Conservation (phyloP, 768 basidiomycete genomes). For the Podaxis sp. region DNA sequence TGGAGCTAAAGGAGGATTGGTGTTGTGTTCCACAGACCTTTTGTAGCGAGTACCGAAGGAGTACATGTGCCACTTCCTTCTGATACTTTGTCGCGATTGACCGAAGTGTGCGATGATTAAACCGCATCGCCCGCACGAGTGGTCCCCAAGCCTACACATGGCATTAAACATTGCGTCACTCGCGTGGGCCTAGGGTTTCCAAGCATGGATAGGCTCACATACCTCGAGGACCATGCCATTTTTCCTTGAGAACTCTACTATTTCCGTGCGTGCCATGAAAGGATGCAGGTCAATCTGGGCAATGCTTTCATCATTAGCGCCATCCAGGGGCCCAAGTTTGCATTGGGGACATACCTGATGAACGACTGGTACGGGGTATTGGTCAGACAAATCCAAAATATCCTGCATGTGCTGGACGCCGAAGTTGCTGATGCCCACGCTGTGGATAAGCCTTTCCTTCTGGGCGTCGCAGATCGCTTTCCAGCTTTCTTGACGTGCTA, state of each 20-base stretch:
- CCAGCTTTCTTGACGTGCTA: conserved; percentile 62
- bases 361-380: conserved; percentile 50
- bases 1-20: background rate
- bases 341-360: conserved; percentile 47
- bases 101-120: conserved; percentile 54
- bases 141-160: conserved; percentile 69
- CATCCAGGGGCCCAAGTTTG: background rate
- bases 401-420: conserved; percentile 62
- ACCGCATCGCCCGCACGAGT: conserved; percentile 63
- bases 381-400: conserved; percentile 30
- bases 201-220: conserved; percentile 18
- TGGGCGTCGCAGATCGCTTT: conserved; percentile 62
- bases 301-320: background rate
- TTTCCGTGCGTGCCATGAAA: conserved; percentile 64
- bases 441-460: conserved; percentile 54
- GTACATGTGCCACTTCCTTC: conserved; percentile 56
- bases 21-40: conserved; percentile 41
- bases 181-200: conserved; percentile 7
- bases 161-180: conserved; percentile 6
- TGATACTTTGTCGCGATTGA: conserved; percentile 50
- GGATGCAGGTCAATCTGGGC: conserved; percentile 57
- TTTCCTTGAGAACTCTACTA: conserved; percentile 57
- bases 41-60: conserved; percentile 77
- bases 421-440: conserved; percentile 65
- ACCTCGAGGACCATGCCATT: conserved; percentile 65